A percentile compares a stretch with the other conserved stretches of the same genome.
phyloP scores from a whole-genome alignment of 495 filamentous ascomycete genomes.

The Poronia punctata region DNA sequence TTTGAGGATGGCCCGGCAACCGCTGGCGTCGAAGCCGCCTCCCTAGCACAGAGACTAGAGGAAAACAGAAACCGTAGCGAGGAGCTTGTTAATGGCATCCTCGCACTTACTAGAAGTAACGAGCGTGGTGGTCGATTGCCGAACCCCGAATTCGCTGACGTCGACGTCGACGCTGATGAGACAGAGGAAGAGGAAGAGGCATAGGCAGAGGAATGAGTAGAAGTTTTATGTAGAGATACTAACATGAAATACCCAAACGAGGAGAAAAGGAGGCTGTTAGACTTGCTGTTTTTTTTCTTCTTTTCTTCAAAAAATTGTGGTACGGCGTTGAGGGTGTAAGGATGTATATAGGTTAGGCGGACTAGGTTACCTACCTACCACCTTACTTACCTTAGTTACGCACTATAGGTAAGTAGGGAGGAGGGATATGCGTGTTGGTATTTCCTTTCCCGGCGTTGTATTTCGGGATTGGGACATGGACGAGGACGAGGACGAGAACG shows the following conservation, averaged over 20 bases:
- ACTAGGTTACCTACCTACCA: no score
- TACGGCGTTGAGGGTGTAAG: no score
- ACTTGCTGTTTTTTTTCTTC: not conserved
- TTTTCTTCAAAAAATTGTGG: not conserved
- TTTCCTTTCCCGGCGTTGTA: no score
- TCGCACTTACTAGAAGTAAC: constrained; percentile 33
- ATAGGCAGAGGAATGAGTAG: no score
- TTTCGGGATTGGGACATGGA: no score
- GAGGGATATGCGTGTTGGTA: no score
- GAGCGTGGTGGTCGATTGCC: no score
- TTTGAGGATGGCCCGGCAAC: constrained; percentile 11
- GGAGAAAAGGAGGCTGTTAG: not conserved
- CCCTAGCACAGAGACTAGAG: constrained; percentile 14
- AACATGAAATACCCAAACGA: not conserved
- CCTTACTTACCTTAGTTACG: no score
- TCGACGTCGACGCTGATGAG: constrained; percentile 34
- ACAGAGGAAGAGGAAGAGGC: constrained; percentile 43
- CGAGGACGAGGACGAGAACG: no score
- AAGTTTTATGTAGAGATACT: constrained; percentile 29
- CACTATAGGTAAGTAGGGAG: no score
- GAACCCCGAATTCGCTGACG: no score
- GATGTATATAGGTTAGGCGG: no score
- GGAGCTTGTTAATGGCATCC: constrained; percentile 35
- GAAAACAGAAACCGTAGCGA: constrained; percentile 30
- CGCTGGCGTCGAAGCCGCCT: constrained; percentile 2